These are phyloP conservation scores for Oryza punctata DNA, from an alignment of 176 grass and related monocot genomes.

Conservation along the genomic window DNA sequence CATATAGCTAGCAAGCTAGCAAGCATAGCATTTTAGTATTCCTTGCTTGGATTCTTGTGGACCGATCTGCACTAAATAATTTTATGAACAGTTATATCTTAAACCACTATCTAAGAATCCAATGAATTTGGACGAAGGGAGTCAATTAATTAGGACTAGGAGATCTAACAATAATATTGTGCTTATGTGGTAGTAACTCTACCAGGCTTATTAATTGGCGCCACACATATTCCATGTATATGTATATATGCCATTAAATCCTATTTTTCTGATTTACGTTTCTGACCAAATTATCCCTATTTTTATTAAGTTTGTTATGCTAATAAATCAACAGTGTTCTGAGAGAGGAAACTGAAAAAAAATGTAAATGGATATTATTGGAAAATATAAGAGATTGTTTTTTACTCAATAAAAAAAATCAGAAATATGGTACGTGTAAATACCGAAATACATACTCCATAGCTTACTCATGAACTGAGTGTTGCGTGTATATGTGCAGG, in stretches of 20 bases:
- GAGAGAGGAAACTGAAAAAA: not conserved
- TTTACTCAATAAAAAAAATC: not conserved
- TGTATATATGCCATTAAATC: not conserved
- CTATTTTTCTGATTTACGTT: not conserved
- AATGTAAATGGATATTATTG: not conserved
- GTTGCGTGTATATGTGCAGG: conserved; percentile 46
- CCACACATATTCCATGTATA: not conserved
- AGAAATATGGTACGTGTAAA: not conserved
- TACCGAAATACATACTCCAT: not conserved
- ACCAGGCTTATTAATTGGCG: not conserved
- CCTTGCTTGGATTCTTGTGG: not conserved
- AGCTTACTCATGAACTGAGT: not conserved
- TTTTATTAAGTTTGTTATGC: not conserved
- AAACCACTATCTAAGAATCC: not conserved
- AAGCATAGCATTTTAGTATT: not conserved
- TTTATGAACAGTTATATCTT: not conserved
- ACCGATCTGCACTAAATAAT: not conserved
- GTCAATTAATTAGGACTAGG: not conserved
- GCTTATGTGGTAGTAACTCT: not conserved
- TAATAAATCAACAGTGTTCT: not conserved
- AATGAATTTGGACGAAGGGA: not conserved
- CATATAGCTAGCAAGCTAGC: not conserved
- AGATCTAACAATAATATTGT: not conserved
- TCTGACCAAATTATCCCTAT: not conserved
- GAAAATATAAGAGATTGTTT: not conserved